A percentile compares a stretch with the other conserved stretches of the same genome.
phyloP scores from a whole-genome alignment of 139 green algal genomes.

The Picocystis salinarum region DNA sequence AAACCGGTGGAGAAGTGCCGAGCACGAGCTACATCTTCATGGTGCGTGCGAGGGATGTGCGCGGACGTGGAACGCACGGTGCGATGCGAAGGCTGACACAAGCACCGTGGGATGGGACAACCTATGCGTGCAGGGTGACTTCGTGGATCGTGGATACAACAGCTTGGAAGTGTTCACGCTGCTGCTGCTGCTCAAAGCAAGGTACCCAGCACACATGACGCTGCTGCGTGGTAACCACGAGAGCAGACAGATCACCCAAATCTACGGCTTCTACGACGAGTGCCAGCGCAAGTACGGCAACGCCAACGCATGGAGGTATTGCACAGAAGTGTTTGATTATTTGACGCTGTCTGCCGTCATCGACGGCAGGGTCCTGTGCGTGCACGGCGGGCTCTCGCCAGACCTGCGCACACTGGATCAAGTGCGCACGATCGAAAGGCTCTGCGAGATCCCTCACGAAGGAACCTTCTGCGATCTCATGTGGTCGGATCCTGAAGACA shows the following conservation, averaged over 20 bases:
- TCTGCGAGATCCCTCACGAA: constrained; percentile 97
- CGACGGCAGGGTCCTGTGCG: constrained; percentile 83
- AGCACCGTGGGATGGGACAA: not conserved
- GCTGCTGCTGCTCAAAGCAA: constrained; percentile 81
- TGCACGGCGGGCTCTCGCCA: constrained; percentile 91
- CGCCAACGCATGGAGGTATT: constrained; percentile 97
- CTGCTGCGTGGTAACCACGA: constrained; percentile 97
- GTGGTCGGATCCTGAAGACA: constrained; percentile 97
- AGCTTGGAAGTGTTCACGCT: constrained; percentile 93
- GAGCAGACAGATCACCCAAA: constrained; percentile 95
- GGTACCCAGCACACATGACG: constrained; percentile 83
- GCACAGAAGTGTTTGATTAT: constrained; percentile 99
- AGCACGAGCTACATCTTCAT: constrained; percentile 99
- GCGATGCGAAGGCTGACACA: not conserved
- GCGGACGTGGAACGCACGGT: not conserved
- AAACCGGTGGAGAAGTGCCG: constrained; percentile 84
- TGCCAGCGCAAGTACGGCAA: constrained; percentile 98
- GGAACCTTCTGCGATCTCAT: constrained; percentile 74
- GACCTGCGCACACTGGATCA: constrained; percentile 91
- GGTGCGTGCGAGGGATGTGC: constrained; percentile 12
- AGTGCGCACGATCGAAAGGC: constrained; percentile 86
- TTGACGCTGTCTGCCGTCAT: constrained; percentile 81
- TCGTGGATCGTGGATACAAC: constrained; percentile 98
- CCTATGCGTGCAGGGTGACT: constrained; percentile 50
- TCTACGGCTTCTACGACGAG: constrained; percentile 99